Base-by-base conservation (phyloP, 768 basidiomycete species). In the Lentinula raphanica region DNA sequence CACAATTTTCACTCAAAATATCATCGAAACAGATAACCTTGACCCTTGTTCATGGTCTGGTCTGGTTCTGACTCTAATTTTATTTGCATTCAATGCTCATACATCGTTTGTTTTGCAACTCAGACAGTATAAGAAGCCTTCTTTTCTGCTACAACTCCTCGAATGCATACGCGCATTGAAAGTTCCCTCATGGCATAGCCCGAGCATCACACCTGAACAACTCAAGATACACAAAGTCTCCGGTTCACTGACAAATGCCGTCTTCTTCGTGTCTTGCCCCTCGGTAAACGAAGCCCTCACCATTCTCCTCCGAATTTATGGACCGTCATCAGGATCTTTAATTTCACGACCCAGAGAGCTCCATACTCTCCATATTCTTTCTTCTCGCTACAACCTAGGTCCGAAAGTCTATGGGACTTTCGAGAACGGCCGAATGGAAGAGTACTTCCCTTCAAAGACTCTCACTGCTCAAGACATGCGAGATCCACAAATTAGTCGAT, bases 351-450 rank as follows among this genome's bases (percentile, higher is more conserved):
- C 85, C 9, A 82, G 81, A 59, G 97, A 98, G 69, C 83, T 98
- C 31, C 86, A 87, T 64, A 90, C 86, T 28, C 84, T 99, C 49
- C 92, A 98, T 72, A 76, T 90, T 46, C 87, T 99, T 48, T 96
- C 94, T 25, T 90, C 92, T 9, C 78, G 77, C 59, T 98, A 94
- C 72, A 81, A 81, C 63, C 90, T 99, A 50, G 96, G 94, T 12
- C 94, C 97, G 27, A 82, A 85, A 62, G 84, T 99, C 25, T 93
- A 91, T 68, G 97, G 97, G 45, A 98, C 95, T 1, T 98, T 98
- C 71, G 81, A 84, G 63, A 99, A 98, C 69, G 97, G 97, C 35
- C 87, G 97, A 23, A 76, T 98, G 45, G 97, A 98, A 73, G 89
- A 99, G 71, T 97, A 92, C 72, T 98, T 98, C 69, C 84, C 94